Base-by-base conservation (phyloP, 495 filamentous ascomycete species). In the Penicillium psychrofluorescens region DNA sequence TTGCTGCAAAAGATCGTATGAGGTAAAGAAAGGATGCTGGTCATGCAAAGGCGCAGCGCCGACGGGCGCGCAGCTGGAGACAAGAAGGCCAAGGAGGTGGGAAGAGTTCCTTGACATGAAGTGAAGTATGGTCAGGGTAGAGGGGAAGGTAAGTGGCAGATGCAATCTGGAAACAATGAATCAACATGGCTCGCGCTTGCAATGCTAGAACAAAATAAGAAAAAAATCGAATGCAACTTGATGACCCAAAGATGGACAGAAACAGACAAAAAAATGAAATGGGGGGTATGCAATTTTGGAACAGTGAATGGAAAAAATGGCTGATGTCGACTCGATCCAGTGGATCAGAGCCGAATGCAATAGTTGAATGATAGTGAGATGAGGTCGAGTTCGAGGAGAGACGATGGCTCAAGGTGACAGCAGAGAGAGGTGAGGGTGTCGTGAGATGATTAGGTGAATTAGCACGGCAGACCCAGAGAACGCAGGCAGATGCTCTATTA, bases 141-240 rank as follows among this genome's bases (percentile, higher is more conserved):
- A 40, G 14, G 22, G 49, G 47, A 42, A 44, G 32, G 40, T 11
- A 38, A 54, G 35, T 50, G 29, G 45, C 46, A 67, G 58, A 67
- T 61, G 61, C 63, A 66, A 56, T 58, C 52, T 60, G 45, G 54
- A 67, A 61, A 61, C 53, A 55, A 57, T 48, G 44, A 49, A 51
- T 48, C 46, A 54, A 50, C 44, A 66, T 63, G 63, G 68, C 66
- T 71, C 63, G 66, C 69, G 68, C 69, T 70, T 67, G 67, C 67
- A 71, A 73, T 73, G 69, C 69, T 67, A 73, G 66, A 63, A 66
- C 57, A 60, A 46, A 54, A 52, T 22, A 22, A 22, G 3, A 54
- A 51, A 45, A 45, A 56, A 54, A 54, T 49, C 45, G 61, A 61
- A 64, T 71, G 67, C 65, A 65, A 56, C 58, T 64, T 22, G 55